Evolutionary conservation across 2,329 filamentous ascomycete species (phyloP), one percentile per base, ranked within the genome.

Genomic region (Fusarium nelsonii): DNA sequence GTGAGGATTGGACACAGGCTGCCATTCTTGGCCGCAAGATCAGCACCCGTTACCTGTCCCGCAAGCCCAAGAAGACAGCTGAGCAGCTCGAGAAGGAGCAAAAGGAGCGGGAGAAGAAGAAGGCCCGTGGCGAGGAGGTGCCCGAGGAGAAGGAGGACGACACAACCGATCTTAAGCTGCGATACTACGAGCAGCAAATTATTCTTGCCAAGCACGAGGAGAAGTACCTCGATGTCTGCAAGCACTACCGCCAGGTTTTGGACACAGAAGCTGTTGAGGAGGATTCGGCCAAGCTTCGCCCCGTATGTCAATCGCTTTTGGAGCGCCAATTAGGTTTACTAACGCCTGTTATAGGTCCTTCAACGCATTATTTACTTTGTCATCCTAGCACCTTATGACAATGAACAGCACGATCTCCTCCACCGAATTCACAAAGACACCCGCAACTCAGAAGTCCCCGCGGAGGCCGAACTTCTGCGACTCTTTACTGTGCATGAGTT

Each of bases 291-390:
- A 94, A 97, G 82, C 88, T 98, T 66, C 91, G 90, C 74, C 92
- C 93, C 8, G 93, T 97, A 88, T 77, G 91, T 56, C n/a, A 52
- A 53, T 41, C 39, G 6, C 36, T 15, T 11, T 4, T 12, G 16
- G 32, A 34, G n/a, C 49, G 18, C 26, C 9, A 11, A 44, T 20
- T 3, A 33, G 8, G 7, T 26, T 53, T 32, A 53, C 70, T 77
- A 51, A 77, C 55, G 3, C 18, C 34, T 10, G 16, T 23, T 15
- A 3, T 18, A 97, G 93, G 89, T 94, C 18, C 88, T 99, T 43
- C 94, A 97, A 83, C 90, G 96, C 76, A 94, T 98, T 78, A 94
- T 98, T 81, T 98, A 97, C 87, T 99, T 97, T 81, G 90, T 97
- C 79, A 96, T 98, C 71, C 91, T 99, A 52, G 92, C 96, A 9